phyloP scores from a whole-genome alignment of 75 land plant genomes.

The Pseudotsuga menziesii region DNA sequence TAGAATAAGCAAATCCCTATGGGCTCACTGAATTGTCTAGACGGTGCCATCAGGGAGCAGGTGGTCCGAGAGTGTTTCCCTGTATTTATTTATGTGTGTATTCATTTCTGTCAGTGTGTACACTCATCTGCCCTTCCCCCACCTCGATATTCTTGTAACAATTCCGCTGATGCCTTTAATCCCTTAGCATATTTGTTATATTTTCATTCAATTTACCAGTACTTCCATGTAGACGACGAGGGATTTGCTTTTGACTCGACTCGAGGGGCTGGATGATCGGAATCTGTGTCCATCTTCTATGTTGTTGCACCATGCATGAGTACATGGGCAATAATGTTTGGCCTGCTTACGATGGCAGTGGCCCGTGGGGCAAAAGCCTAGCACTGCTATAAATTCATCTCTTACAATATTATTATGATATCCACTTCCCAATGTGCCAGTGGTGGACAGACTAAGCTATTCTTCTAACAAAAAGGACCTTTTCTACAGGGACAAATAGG shows the following conservation, averaged over 20 bases:
- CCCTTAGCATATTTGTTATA: background rate
- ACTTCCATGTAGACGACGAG: background rate
- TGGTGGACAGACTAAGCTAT: background rate
- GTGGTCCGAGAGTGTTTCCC: background rate
- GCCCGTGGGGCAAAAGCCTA: no score
- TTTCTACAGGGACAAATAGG: no score
- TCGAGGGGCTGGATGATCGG: background rate
- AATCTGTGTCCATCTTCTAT: background rate
- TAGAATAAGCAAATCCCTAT: slow-evolving; percentile 7
- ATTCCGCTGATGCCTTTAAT: background rate
- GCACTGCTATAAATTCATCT: background rate
- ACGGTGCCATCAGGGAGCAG: background rate
- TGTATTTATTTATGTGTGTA: background rate
- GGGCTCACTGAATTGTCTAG: background rate
- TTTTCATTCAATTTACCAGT: background rate
- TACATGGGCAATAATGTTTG: slow-evolving; percentile 6
- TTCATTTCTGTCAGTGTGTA: slow-evolving; percentile 7
- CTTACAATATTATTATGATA: background rate
- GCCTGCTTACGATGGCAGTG: background rate
- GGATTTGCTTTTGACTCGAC: background rate
- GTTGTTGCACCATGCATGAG: background rate
- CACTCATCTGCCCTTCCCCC: background rate
- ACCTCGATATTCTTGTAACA: slow-evolving; percentile 6
- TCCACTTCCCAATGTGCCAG: slow-evolving; percentile 2
- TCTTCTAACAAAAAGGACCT: no score